These are phyloP conservation scores for Exobasidium cylindrosporum DNA, from an alignment of 1,284 basidiomycete species.

Conservation along the genomic window DNA sequence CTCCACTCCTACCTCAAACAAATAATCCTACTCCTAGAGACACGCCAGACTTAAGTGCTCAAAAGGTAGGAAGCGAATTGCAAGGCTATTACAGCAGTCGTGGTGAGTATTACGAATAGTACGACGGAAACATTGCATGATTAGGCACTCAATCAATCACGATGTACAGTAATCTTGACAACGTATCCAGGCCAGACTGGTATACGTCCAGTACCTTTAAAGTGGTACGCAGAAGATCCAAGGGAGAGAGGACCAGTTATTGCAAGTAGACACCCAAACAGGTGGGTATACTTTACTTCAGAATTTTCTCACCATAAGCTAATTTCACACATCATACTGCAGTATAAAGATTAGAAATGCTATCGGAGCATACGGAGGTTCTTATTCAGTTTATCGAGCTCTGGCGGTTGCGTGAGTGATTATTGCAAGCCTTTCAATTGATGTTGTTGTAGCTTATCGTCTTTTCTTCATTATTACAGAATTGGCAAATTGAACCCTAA, in stretches of 20 bases:
- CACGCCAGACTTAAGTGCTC: slow-evolving; percentile 33
- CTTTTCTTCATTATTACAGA: slow-evolving; percentile 22
- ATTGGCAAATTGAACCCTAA: slow-evolving; percentile 81
- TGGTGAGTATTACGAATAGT: slow-evolving; percentile 1
- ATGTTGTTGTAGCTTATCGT: background rate
- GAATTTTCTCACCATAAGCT: background rate
- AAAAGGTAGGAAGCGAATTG: slow-evolving; percentile 16
- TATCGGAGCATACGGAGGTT: slow-evolving; percentile 87
- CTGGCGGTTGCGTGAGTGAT: slow-evolving; percentile 83
- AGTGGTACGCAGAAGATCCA: slow-evolving; percentile 75
- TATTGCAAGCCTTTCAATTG: background rate
- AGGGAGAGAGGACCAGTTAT: slow-evolving; percentile 77
- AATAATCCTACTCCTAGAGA: slow-evolving; percentile 34
- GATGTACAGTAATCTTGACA: slow-evolving; percentile 47
- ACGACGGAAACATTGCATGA: slow-evolving; percentile 7
- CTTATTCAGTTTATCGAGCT: slow-evolving; percentile 91
- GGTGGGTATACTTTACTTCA: slow-evolving; percentile 59
- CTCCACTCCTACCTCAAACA: slow-evolving; percentile 24
- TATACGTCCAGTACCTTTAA: slow-evolving; percentile 73
- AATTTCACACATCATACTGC: no score
- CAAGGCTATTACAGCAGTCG: slow-evolving; percentile 8
- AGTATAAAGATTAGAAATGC: slow-evolving; percentile 83
- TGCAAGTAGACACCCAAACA: slow-evolving; percentile 76
- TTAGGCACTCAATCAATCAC: slow-evolving; percentile 26
- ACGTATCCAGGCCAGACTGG: slow-evolving; percentile 46